Conservation (phyloP, 164 flowering plant species). For the Magnolia changhungtana region DNA sequence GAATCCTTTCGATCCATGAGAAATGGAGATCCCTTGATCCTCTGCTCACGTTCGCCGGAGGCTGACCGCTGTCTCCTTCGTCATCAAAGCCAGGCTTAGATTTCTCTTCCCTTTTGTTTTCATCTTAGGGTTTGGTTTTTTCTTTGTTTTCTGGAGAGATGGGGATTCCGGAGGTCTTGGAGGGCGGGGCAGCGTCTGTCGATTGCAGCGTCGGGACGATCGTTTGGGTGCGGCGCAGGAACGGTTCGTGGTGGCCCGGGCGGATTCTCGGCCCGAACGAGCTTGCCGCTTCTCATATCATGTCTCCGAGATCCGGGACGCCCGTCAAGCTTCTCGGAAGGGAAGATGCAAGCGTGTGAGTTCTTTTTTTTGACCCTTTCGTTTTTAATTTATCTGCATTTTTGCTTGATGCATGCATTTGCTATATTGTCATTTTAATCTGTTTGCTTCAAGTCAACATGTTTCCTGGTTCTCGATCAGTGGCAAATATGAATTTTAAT, state of each 20-base stretch:
- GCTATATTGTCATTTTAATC: background rate
- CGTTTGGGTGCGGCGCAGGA: conserved; percentile 94
- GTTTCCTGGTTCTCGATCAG: background rate
- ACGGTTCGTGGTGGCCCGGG: conserved; percentile 99
- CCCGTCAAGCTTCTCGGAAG: conserved; percentile 98
- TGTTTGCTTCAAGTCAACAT: background rate
- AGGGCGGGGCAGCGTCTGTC: conserved; percentile 22
- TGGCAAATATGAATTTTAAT: background rate
- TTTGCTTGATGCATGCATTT: background rate
- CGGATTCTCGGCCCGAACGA: conserved; percentile 76
- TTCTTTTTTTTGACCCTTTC: conserved; percentile 2
- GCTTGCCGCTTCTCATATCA: conserved; percentile 62
- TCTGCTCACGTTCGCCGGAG: conserved; percentile 6
- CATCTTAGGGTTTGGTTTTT: conserved; percentile 6
- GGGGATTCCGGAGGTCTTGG: conserved; percentile 40
- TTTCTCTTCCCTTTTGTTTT: background rate
- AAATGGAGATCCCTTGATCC: background rate
- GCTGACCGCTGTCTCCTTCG: background rate
- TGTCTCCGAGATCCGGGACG: conserved; percentile 90
- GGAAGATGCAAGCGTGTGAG: conserved; percentile 98
- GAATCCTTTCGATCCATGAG: background rate
- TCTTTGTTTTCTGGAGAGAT: conserved; percentile 10
- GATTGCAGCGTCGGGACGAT: conserved; percentile 67
- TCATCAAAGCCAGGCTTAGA: background rate
- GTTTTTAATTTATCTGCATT: background rate